Evolutionary conservation across 306 rosid genomes (phyloP), one percentile per base, ranked within the genome.

Genomic region (Cercis canadensis): DNA sequence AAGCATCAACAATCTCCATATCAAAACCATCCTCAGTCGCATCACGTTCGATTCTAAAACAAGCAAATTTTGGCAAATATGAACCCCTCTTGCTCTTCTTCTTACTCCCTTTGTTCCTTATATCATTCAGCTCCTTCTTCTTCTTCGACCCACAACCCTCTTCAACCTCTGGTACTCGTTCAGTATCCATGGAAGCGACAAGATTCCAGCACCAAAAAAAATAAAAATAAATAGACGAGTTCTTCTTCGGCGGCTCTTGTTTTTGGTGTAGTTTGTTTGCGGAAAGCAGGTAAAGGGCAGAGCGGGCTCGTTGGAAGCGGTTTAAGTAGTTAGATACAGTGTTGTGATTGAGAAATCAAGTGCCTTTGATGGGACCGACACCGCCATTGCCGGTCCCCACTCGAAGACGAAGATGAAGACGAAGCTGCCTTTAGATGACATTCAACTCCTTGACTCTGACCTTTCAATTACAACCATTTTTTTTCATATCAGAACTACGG

Each of bases 11-110:
- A 62, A 82, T 79, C 72, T 86, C 85, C 57, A 90, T 81, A 66
- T 90, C 96, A 33, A 83, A 73, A 76, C 67, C 72, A 51, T 82
- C 84, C 14, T 79, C 73, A 0, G 57, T 24, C 6, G 44, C 85
- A 72, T 83, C 90, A 4, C 52, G 62, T 56, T 80, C 76, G 11
- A 80, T 69, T 60, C 88, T 82, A 43, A 87, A 85, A 80, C 98
- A 84, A 63, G 81, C 81, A 72, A 86, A 78, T 60, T 64, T 89
- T 2, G 89, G 87, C 53, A 78, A 44, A 33, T 19, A 62, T 46
- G 40, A 61, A 43, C 66, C 68, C 4, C 2, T 79, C 49, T 13
- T 69, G 41, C 4, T 81, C 68, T 31, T 67, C 34, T 51, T 69
- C 34, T 36, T 74, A 21, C 47, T 73, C 50, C 56, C 69, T 55